Percentiles rank a stretch among this genome's conserved stretches.
Conservation (phyloP, 2,329 filamentous ascomycete species). For the Nothophoma quercina region DNA sequence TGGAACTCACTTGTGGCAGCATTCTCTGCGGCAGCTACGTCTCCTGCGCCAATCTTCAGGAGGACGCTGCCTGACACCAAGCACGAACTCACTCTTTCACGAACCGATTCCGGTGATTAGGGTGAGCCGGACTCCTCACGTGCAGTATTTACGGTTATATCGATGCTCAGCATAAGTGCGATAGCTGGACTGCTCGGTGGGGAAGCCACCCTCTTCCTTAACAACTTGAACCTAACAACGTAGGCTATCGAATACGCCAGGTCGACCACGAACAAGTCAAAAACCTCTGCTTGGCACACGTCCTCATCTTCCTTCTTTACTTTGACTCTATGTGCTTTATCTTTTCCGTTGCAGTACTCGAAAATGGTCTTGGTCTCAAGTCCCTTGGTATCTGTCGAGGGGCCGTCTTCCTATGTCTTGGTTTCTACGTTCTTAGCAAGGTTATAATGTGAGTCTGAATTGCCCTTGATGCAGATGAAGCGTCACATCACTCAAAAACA, state of each 20-base stretch:
- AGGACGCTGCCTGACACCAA: neutral
- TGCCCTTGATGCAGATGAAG: too few relatives aligned
- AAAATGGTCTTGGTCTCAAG: constrained; percentile 41
- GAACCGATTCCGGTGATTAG: neutral
- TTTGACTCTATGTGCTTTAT: constrained; percentile 47
- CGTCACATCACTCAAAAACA: neutral
- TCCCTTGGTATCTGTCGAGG: constrained; percentile 38
- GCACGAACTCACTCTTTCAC: neutral
- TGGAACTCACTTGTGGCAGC: neutral
- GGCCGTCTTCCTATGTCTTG: constrained; percentile 49
- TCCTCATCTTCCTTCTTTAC: constrained; percentile 47
- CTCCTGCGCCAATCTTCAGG: neutral
- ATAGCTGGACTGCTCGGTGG: constrained; percentile 36
- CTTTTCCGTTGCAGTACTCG: constrained; percentile 41
- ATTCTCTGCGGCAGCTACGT: neutral
- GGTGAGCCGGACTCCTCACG: constrained; percentile 18
- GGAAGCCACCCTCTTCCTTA: neutral
- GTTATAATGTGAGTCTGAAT: constrained; percentile 19
- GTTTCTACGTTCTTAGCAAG: constrained; percentile 36
- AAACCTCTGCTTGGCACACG: constrained; percentile 25
- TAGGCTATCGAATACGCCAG: constrained; percentile 28
- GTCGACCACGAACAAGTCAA: constrained; percentile 3
- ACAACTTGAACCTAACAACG: neutral
- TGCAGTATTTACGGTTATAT: constrained; percentile 23
- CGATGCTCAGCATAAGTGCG: constrained; percentile 38